Conservation (phyloP, 352 stramenopile genomes). For the Globisporangium parvum region DNA sequence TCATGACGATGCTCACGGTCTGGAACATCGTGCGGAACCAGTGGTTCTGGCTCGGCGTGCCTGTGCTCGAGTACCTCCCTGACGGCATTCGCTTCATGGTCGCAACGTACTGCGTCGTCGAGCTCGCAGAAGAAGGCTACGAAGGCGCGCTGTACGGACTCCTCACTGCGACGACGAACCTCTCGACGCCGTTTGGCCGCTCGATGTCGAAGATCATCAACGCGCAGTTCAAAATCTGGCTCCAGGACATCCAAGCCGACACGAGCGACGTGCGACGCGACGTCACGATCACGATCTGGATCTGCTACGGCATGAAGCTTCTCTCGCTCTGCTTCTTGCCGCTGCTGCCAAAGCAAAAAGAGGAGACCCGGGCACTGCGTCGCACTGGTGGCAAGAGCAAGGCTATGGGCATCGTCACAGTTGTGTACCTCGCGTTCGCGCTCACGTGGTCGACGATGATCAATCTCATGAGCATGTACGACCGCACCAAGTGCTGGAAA, state of each 20-base stretch:
- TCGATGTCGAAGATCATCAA: conserved; percentile 56
- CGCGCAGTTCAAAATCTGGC: conserved; percentile 41
- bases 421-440: conserved; percentile 28
- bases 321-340: conserved; percentile 43
- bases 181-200: conserved; percentile 36
- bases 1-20: conserved; percentile 48
- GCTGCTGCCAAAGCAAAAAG: conserved; percentile 38
- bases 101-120: conserved; percentile 48
- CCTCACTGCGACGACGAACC: conserved; percentile 41
- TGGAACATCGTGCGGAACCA: conserved; percentile 50
- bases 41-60: conserved; percentile 59
- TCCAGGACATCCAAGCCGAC: conserved; percentile 41
- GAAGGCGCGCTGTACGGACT: conserved; percentile 53
- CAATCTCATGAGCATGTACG: conserved; percentile 52
- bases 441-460: conserved; percentile 38
- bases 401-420: conserved; percentile 24
- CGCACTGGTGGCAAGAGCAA: conserved; percentile 35
- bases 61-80: conserved; percentile 43
- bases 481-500: conserved; percentile 51
- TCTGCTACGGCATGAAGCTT: conserved; percentile 51
- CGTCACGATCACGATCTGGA: conserved; percentile 47
- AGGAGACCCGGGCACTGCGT: conserved; percentile 27
- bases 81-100: conserved; percentile 50
- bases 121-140: conserved; percentile 44
- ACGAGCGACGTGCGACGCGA: conserved; percentile 39